These are phyloP conservation scores for Aspergillaceae sp. DNA, from an alignment of 2,329 filamentous ascomycete species.

Conservation along the genomic window DNA sequence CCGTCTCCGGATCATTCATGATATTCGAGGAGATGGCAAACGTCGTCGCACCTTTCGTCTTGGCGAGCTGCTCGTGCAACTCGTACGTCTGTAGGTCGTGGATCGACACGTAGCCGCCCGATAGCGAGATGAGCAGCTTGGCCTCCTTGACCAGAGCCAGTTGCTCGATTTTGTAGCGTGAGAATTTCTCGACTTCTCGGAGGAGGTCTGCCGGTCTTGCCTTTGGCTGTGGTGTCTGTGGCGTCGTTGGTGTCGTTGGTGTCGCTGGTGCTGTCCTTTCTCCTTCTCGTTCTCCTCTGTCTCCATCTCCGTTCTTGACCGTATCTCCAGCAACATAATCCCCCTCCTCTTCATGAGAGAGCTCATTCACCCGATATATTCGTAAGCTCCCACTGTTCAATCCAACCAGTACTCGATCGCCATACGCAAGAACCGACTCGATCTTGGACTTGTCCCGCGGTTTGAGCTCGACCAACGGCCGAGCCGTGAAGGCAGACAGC, in stretches of 20 bases:
- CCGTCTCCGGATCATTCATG: constrained; percentile 75
- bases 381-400: constrained; percentile 81
- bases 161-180: constrained; percentile 80
- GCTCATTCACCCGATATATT: constrained; percentile 82
- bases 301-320: constrained; percentile 8
- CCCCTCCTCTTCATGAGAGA: constrained; percentile 25
- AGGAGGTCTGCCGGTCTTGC: constrained; percentile 68
- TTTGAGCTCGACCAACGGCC: constrained; percentile 93
- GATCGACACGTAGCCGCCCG: constrained; percentile 79
- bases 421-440: constrained; percentile 87
- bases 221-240: constrained; percentile 12
- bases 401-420: constrained; percentile 84
- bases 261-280: neutral
- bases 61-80: constrained; percentile 67
- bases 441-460: constrained; percentile 94
- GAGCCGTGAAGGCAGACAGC: constrained; percentile 96
- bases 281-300: neutral
- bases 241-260: constrained; percentile 1
- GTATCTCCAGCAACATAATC: constrained; percentile 5
- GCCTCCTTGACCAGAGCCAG: constrained; percentile 93
- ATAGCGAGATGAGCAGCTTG: constrained; percentile 80
- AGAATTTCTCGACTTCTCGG: constrained; percentile 91
- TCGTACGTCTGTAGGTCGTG: constrained; percentile 82
- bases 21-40: constrained; percentile 96
- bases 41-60: constrained; percentile 77